Base-by-base conservation (phyloP, 2,329 filamentous ascomycete species). In the Westerdykella sp. region DNA sequence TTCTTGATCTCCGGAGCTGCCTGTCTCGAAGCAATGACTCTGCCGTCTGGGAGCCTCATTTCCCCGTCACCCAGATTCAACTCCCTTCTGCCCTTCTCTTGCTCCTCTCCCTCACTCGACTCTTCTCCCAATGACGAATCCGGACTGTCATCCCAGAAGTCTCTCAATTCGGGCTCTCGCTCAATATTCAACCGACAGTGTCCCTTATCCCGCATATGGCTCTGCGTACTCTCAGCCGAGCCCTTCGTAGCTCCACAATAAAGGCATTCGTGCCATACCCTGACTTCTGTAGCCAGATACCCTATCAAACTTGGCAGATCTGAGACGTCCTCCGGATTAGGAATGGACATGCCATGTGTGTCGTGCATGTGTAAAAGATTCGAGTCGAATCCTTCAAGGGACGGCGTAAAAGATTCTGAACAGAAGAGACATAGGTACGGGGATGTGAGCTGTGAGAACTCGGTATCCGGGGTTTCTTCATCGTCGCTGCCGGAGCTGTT, bases 151-250 rank as follows among this genome's bases (percentile, higher is more conserved):
- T 55, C 53, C 54, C 54, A 67, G 42, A 67, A 67, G 18, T 66
- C 64, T 5, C 58, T 47, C 10, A 67, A 48, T 38, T 65, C 64
- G 1, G 59, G 51, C 41, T 65, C 60, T 5, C 41, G 36, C 9
- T 63, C 51, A n/a, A 66, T 21, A 32, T 65, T 63, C 31, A 67
- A 45, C 36, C 56, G 49, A 45, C 63, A 67, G 39, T 67, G 64
- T 6, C 54, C 53, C 43, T 63, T 67, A 38, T 67, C 63, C 22
- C 55, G 43, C 64, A 67, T 67, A 42, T 67, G 64, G 16, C 44
- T 59, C 50, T 62, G 63, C n/a, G 64, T 49, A 18, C 56, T 48
- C 4, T 42, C 30, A 6, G 53, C 47, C 4, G 57, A 55, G 23
- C 37, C 41, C 42, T 59, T 63, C 28, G 45, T 50, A 10, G 46